Conservation (phyloP, 495 filamentous ascomycete species). For the Evansstolkia leycettana region DNA sequence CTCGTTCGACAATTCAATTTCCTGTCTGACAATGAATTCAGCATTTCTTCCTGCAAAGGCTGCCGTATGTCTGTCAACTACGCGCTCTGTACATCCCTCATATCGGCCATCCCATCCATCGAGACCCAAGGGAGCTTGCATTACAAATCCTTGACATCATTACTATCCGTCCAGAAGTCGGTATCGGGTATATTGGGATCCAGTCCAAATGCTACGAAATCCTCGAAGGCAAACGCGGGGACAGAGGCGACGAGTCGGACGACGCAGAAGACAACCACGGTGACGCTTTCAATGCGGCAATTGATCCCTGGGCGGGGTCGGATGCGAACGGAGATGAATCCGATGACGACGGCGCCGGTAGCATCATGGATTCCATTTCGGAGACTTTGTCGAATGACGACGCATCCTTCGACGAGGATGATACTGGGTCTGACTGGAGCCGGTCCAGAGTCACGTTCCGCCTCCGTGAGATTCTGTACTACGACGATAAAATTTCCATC, state of each 20-base stretch:
- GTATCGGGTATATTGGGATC: conserved; percentile 75
- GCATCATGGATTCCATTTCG: conserved; percentile 27
- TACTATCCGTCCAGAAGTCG: conserved; percentile 72
- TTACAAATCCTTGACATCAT: conserved; percentile 77
- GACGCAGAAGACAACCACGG: conserved; percentile 25
- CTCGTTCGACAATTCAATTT: not conserved
- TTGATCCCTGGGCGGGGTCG: conserved; percentile 27
- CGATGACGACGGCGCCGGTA: conserved; percentile 28
- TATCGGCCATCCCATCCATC: conserved; percentile 52
- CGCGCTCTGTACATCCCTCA: conserved; percentile 68
- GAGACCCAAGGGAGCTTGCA: conserved; percentile 58
- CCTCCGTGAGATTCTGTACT: conserved; percentile 77
- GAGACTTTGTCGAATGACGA: conserved; percentile 32
- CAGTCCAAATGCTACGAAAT: conserved; percentile 80
- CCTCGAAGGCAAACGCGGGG: conserved; percentile 48
- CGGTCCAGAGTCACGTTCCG: conserved; percentile 43
- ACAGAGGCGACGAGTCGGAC: conserved; percentile 24
- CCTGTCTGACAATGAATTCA: conserved; percentile 19
- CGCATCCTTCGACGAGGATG: conserved; percentile 39
- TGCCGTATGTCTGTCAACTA: conserved; percentile 65
- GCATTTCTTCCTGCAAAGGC: conserved; percentile 80
- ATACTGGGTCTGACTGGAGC: conserved; percentile 32
- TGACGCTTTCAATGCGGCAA: conserved; percentile 29
- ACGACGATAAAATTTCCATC: conserved; percentile 77
- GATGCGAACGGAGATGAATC: conserved; percentile 35